phyloP scores from a whole-genome alignment of 129 eudicot species.

The Pittosporum tobira region DNA sequence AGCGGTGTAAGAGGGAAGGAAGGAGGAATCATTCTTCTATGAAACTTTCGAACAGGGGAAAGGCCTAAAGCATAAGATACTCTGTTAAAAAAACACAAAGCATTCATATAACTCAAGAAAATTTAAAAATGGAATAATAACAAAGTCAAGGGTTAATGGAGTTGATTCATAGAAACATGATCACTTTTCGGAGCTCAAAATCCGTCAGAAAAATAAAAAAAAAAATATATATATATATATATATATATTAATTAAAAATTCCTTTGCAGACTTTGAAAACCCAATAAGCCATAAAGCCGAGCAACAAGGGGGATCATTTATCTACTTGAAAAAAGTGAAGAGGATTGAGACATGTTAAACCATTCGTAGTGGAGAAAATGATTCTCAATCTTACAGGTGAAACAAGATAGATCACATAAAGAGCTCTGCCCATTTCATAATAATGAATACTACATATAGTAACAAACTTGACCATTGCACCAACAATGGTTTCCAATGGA shows the following conservation, averaged over 20 bases:
- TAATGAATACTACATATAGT: not conserved
- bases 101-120: conserved; percentile 1
- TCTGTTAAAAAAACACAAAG: not conserved
- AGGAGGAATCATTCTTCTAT: not conserved
- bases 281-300: conserved; percentile 19
- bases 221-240: too few species aligned
- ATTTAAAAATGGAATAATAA: conserved; percentile 16
- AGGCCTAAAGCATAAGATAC: conserved; percentile 1
- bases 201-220: not conserved
- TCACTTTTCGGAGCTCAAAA: not conserved
- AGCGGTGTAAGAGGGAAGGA: not conserved
- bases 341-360: conserved; percentile 13
- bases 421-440: not conserved
- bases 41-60: not conserved
- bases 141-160: conserved; percentile 13
- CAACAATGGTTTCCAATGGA: not conserved
- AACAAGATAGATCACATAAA: not conserved
- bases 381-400: conserved; percentile 4
- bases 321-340: conserved; percentile 3
- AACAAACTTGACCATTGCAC: not conserved
- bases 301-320: conserved; percentile 15
- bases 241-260: too few species aligned
- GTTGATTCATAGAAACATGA: not conserved
- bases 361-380: conserved; percentile 17
- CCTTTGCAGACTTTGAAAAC: conserved; percentile 15